Evolutionary conservation across 371 early-diverging fungal genomes (phyloP), one percentile per base, ranked within the genome.

Genomic region (Mucor saturninus): DNA sequence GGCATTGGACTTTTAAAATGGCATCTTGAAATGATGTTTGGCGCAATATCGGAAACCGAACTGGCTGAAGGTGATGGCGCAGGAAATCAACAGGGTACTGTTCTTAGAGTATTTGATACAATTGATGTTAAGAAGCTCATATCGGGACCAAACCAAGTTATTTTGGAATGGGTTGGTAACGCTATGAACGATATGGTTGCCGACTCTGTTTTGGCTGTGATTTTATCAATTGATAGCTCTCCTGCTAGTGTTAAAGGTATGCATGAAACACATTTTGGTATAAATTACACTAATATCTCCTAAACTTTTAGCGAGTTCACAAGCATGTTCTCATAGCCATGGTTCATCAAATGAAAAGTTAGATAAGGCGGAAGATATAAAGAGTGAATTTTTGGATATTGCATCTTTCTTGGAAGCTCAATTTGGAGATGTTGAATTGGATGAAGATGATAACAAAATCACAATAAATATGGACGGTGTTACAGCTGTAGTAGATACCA

Each of bases 161-260:
- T 84, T 31, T 72, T 98, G 28, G 97, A 97, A 74, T 98, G 99
- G 99, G 84, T 89, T 35, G 92, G 96, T 31, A 91, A 91, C 72
- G 79, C 92, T 8, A 87, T 95, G 75, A 95, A 95, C 67, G 98
- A 98, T 69, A 94, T 97, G 91, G 87, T 98, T 0, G 97, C 98
- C 3, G 99, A 98, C 66, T 92, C 97, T 6, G 90, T 97, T 2
- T 65, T 97, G 9, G 92, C 95, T 2, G 83, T 97, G 5, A 77
- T 98, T 14, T 64, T 95, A 51, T 90, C 92, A 42, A 90, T 95
- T 51, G 96, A 95, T 58, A 87, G 86, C 51, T 88, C 90, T 56
- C 97, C 96, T 26, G 97, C 96, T 0, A 90, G 93, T 59, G 96
- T 98, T 31, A 98, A 97, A 85, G 84, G 81, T 78, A 73, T 39